Evolutionary conservation across 148 eudicot genomes (phyloP).

Genomic region (Dianthus caryophyllus): DNA sequence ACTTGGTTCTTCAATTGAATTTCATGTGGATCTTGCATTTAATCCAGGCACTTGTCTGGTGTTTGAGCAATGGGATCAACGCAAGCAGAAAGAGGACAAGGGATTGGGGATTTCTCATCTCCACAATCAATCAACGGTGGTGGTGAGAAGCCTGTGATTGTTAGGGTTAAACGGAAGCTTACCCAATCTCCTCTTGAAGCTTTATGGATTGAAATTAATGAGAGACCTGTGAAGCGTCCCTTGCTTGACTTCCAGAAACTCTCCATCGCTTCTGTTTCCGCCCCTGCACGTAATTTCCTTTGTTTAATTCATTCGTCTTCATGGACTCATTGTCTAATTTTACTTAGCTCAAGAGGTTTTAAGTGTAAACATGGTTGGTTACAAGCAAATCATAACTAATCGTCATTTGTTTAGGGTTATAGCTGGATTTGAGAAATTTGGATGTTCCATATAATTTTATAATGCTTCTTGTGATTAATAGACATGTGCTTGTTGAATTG

Average conservation of each 20-base stretch:
- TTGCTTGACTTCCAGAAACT: slow-evolving; percentile 38
- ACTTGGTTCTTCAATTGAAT: too few relatives aligned
- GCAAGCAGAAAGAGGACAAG: slow-evolving; percentile 3
- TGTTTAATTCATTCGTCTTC: background rate
- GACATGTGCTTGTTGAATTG: background rate
- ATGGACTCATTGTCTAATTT: background rate
- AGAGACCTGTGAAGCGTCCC: slow-evolving; percentile 40
- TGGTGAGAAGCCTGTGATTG: slow-evolving; percentile 29
- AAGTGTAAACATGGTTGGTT: background rate
- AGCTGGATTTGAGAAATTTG: background rate
- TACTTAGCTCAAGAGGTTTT: background rate
- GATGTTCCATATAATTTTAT: background rate
- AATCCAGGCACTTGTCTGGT: background rate
- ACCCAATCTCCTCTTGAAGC: slow-evolving; percentile 42
- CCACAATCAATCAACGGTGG: background rate
- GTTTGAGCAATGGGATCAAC: background rate
- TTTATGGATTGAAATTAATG: slow-evolving; percentile 45
- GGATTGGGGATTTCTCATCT: background rate
- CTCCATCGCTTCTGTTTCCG: slow-evolving; percentile 23
- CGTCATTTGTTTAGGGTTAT: background rate
- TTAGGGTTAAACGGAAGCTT: slow-evolving; percentile 43
- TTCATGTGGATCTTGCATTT: too few relatives aligned
- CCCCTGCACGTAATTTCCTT: slow-evolving; percentile 11
- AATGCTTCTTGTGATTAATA: background rate
- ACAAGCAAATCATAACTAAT: background rate